Evolutionary conservation across 1,139 yeast species (phyloP), one percentile per base, ranked within the genome.

Genomic region (Hyphopichia khmerensis): DNA sequence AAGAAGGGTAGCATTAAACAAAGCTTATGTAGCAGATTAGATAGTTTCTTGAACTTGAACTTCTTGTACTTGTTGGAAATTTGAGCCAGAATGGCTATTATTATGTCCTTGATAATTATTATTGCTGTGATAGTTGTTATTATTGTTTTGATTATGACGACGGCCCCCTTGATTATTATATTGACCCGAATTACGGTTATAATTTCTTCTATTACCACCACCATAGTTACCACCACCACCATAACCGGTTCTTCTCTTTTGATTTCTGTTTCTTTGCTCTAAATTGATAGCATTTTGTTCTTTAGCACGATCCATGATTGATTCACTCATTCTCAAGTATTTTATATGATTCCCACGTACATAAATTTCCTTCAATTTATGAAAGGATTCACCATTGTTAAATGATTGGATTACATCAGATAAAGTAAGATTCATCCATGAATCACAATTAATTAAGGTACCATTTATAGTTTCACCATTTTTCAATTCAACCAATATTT

Each of bases 391-490:
- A 14, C 89, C 95, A 50, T 79, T 76, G 58, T 84, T 72, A 47
- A 82, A 81, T 14, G 87, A 80, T 59, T 86, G 91, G 41, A 84
- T 80, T 18, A 87, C 98, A 51, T 90, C 84, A 36, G 75, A 75
- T 43, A 95, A 73, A 1, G 96, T 88, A 53, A 95, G 73, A 62
- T 93, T 93, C 99, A 95, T 95, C 91, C 96, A 89, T 33, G 89
- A 84, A 62, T 95, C 99, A 56, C 96, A 90, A 57, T 87, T 87
- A 45, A 83, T 80, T 48, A 95, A 74, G 47, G 80, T 81, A 33
- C 99, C 99, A 57, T 86, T 87, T 45, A 90, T 74, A 13, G 95
- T 84, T 58, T 89, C 97, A 29, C 98, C 97, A 44, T 86, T 84
- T 64, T 95, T 95, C 61, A 95, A 79, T 65, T 93, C 99, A 43